Base-by-base conservation (phyloP, 768 basidiomycete species). In the Pulveroboletus sp. region DNA sequence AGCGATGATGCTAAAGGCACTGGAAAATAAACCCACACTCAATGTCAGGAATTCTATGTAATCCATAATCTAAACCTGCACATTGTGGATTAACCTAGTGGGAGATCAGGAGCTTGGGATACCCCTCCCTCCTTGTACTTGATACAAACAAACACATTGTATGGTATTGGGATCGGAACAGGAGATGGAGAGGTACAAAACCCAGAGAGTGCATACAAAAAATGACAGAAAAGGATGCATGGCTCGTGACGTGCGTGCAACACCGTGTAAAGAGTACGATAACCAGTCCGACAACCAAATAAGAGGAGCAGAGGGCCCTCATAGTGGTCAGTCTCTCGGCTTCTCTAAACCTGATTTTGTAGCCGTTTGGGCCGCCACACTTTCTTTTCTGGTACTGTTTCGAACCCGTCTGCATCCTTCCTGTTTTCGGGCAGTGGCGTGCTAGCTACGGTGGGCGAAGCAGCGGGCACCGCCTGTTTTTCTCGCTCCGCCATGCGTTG, bases 381-480 rank as follows among this genome's bases (percentile, higher is more conserved):
- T n/a, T 44, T 53, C 49, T 59, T 66, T 31, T 56, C 55, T 2
- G 67, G 6, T 6, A 84, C 82, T 24, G 80, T 74, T 67, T 83
- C 81, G 76, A 89, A 89, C 4, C 88, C 86, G 58, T 89, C 87
- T 4, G 80, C 73, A 37, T 86, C 83, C 58, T 73, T 78, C 56
- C 70, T 71, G 6, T 63, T 43, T 44, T 78, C 77, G 46, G 78
- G 74, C 3, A 58, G 39, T 5, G 76, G 71, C 5, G 56, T 53
- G 5, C 48, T 39, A 41, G 37, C 30, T 39, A 42, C 9, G 5
- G 49, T 39, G 27, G 56, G 41, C 37, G 61, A 51, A 10, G 24
- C 21, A 8, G 17, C 6, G n/a, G 26, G 24, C 2, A n/a, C 3
- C 2, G 10, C 44, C n/a, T 21, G 27, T 8, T 39, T 40, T 9